Percentiles rank a stretch among this genome's conserved stretches.
These are phyloP conservation scores for Suillus ampliporus DNA, from an alignment of 768 basidiomycete species.

Conservation along the genomic window DNA sequence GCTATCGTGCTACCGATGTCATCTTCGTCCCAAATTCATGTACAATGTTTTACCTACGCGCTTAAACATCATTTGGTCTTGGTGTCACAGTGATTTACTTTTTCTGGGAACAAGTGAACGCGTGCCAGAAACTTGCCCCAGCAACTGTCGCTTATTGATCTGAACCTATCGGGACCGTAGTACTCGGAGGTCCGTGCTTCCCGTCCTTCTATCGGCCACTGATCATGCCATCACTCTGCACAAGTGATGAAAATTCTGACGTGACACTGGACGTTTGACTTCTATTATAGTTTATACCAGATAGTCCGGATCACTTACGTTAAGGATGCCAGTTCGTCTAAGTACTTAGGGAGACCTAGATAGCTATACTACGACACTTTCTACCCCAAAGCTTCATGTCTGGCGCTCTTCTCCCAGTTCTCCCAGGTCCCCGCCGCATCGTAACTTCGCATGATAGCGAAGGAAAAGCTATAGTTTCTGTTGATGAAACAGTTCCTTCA, in stretches of 20 bases:
- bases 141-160: too few species aligned
- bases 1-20: slow-evolving; percentile 4
- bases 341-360: slow-evolving; percentile 1
- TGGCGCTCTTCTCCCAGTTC: slow-evolving; percentile 21
- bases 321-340: neutral
- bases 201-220: neutral
- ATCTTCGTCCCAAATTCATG: neutral
- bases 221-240: neutral
- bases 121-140: neutral
- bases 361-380: neutral
- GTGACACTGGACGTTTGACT: neutral
- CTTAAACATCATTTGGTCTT: neutral
- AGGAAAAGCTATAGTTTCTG: slow-evolving; percentile 49
- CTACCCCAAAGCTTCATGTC: neutral
- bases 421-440: slow-evolving; percentile 52
- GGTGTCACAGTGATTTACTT: neutral
- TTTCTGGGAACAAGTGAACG: neutral
- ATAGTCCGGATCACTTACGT: neutral
- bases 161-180: neutral
- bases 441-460: slow-evolving; percentile 54
- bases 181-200: neutral
- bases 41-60: neutral
- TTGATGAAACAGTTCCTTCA: slow-evolving; percentile 34
- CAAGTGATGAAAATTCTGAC: neutral
- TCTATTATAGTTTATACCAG: neutral